phyloP scores from a whole-genome alignment of 2,329 filamentous ascomycete species.

The Colletotrichum trifolii region DNA sequence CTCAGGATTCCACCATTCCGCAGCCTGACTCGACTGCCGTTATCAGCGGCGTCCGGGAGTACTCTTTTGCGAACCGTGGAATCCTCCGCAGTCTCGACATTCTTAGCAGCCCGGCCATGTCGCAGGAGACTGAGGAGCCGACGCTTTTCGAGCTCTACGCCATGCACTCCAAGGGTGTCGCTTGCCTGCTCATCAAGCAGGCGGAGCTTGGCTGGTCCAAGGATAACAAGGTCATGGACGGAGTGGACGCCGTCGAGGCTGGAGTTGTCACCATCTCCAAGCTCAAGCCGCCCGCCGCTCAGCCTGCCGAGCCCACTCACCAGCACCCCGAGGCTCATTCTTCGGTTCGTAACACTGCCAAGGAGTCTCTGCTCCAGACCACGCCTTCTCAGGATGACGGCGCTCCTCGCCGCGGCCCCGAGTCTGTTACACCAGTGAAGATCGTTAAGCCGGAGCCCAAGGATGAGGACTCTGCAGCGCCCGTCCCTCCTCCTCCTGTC shows the following conservation, averaged over 20 bases:
- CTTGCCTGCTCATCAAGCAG: constrained; percentile 86
- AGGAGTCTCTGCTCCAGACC: constrained; percentile 48
- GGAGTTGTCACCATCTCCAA: constrained; percentile 81
- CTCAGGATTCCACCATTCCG: constrained; percentile 77
- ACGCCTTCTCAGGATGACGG: constrained; percentile 45
- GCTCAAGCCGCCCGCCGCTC: constrained; percentile 66
- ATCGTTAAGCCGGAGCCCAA: constrained; percentile 57
- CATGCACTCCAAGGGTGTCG: constrained; percentile 98
- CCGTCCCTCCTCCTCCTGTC: constrained; percentile 46
- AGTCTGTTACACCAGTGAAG: constrained; percentile 50
- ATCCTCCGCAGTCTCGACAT: constrained; percentile 91
- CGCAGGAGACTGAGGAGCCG: constrained; percentile 73
- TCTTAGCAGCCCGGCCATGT: constrained; percentile 75
- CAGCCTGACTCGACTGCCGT: constrained; percentile 95
- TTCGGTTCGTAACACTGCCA: constrained; percentile 45
- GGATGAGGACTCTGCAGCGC: constrained; percentile 55
- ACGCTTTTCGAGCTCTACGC: constrained; percentile 94
- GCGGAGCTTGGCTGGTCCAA: constrained; percentile 91
- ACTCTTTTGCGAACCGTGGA: constrained; percentile 89
- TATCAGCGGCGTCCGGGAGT: constrained; percentile 95
- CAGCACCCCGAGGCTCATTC: constrained; percentile 44
- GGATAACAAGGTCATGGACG: constrained; percentile 86
- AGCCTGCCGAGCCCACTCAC: constrained; percentile 56
- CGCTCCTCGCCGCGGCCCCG: constrained; percentile 45
- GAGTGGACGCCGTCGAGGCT: constrained; percentile 79